Evolutionary conservation across 2,329 filamentous ascomycete genomes (phyloP).

Genomic region (Verticillium tricorpus): DNA sequence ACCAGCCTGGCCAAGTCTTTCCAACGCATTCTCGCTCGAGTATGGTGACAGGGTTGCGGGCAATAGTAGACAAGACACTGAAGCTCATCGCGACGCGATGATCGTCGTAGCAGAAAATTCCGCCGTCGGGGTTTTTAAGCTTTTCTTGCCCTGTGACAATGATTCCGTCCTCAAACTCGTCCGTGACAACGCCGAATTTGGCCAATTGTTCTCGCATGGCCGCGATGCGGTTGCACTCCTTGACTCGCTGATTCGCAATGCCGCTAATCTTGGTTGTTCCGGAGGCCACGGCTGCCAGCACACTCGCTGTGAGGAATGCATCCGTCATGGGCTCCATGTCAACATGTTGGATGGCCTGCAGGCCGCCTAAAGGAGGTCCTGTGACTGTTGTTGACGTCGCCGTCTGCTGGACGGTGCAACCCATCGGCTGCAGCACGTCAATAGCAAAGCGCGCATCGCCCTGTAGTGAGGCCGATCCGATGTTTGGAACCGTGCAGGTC

Average conservation of each 20-base stretch:
- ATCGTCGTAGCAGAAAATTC: slow-evolving; percentile 92
- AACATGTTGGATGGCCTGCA: slow-evolving; percentile 74
- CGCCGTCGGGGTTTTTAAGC: slow-evolving; percentile 52
- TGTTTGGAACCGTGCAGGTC: slow-evolving; percentile 93
- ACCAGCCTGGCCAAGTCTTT: slow-evolving; percentile 99
- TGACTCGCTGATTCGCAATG: slow-evolving; percentile 96
- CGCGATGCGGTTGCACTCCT: slow-evolving; percentile 93
- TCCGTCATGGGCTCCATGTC: slow-evolving; percentile 99
- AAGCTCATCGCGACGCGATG: slow-evolving; percentile 99
- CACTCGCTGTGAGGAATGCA: slow-evolving; percentile 91
- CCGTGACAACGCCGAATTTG: slow-evolving; percentile 85
- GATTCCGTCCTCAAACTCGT: slow-evolving; percentile 93
- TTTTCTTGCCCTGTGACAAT: slow-evolving; percentile 54
- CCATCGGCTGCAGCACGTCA: slow-evolving; percentile 88
- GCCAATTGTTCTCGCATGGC: slow-evolving; percentile 94
- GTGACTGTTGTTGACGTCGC: slow-evolving; percentile 86
- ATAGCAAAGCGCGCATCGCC: slow-evolving; percentile 93
- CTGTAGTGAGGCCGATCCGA: slow-evolving; percentile 86
- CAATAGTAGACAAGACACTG: slow-evolving; percentile 74
- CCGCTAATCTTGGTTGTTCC: slow-evolving; percentile 84
- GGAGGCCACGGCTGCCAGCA: slow-evolving; percentile 82
- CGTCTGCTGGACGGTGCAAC: slow-evolving; percentile 83
- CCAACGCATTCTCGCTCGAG: slow-evolving; percentile 88
- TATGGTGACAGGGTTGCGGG: slow-evolving; percentile 69
- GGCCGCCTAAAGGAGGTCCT: slow-evolving; percentile 68